A percentile compares a stretch with the other conserved stretches of the same genome.
phyloP scores from a whole-genome alignment of 2,329 filamentous ascomycete genomes.

The Phaeosphaeriaceae sp. region DNA sequence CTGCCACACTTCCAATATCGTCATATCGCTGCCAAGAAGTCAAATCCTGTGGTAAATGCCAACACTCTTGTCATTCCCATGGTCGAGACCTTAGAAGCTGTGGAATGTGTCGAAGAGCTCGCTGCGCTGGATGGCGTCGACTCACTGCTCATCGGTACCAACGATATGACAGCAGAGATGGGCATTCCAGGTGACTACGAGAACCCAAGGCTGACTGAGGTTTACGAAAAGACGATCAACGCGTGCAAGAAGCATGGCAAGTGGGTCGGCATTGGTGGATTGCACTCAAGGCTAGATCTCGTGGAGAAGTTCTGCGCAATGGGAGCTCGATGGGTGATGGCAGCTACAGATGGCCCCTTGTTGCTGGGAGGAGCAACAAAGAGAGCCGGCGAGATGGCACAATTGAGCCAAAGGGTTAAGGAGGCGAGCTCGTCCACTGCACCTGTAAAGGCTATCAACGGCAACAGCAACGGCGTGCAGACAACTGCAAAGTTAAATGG shows the following conservation, averaged over 20 bases:
- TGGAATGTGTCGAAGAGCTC: conserved; percentile 52
- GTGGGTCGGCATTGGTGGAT: conserved; percentile 51
- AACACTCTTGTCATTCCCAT: conserved; percentile 53
- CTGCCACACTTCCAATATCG: conserved; percentile 48
- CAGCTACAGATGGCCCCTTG: conserved; percentile 45
- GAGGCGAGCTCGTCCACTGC: not conserved
- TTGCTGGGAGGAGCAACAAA: conserved; percentile 48
- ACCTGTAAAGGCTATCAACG: not conserved
- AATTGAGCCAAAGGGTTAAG: conserved; percentile 14
- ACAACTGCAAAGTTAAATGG: not conserved
- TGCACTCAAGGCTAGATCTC: conserved; percentile 51
- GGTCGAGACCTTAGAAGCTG: conserved; percentile 51
- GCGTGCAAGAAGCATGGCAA: conserved; percentile 52
- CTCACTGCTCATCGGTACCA: conserved; percentile 53
- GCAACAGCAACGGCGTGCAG: not conserved
- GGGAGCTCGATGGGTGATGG: conserved; percentile 50
- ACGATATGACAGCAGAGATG: conserved; percentile 54
- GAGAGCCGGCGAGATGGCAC: conserved; percentile 30
- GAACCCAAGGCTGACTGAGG: conserved; percentile 27
- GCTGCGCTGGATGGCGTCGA: conserved; percentile 54
- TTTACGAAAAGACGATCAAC: conserved; percentile 44
- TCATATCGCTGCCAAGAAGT: conserved; percentile 40
- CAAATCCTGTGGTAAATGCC: conserved; percentile 45
- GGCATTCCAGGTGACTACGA: conserved; percentile 53
- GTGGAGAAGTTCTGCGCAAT: conserved; percentile 51